Conservation (phyloP, 2,329 filamentous ascomycete species). For the Sclerotinia subarctica region DNA sequence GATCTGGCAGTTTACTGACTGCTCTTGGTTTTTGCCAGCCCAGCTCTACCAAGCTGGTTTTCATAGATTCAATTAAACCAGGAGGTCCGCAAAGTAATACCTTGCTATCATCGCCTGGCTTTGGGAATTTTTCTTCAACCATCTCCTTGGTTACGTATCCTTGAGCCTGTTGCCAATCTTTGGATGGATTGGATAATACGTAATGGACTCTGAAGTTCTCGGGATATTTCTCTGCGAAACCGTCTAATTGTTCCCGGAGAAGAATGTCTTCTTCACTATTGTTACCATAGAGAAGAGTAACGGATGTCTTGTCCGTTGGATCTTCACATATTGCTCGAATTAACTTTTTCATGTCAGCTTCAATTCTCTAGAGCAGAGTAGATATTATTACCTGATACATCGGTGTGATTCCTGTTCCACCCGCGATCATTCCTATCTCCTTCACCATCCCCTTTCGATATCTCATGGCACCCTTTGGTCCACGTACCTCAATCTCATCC, state of each 20-base stretch:
- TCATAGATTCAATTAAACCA: slow-evolving; percentile 56
- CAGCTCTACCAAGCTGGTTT: slow-evolving; percentile 48
- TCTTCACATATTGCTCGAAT: slow-evolving; percentile 63
- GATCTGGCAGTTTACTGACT: slow-evolving; percentile 51
- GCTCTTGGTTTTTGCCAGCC: slow-evolving; percentile 52
- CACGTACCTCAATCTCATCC: slow-evolving; percentile 51
- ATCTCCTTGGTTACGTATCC: slow-evolving; percentile 53
- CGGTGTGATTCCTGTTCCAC: slow-evolving; percentile 53
- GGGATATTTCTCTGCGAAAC: slow-evolving; percentile 49
- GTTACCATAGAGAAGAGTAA: slow-evolving; percentile 59
- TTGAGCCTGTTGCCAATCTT: slow-evolving; percentile 47
- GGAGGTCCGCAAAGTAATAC: slow-evolving; percentile 60
- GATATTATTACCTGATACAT: slow-evolving; percentile 46
- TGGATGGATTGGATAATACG: slow-evolving; percentile 48
- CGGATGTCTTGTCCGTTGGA: slow-evolving; percentile 52
- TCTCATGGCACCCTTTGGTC: slow-evolving; percentile 55
- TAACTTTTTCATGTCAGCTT: slow-evolving; percentile 41
- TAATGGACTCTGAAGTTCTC: slow-evolving; percentile 55
- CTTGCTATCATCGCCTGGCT: slow-evolving; percentile 47
- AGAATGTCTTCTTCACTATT: slow-evolving; percentile 58
- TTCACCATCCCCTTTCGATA: slow-evolving; percentile 46
- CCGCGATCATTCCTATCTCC: slow-evolving; percentile 54
- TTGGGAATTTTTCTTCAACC: slow-evolving; percentile 49
- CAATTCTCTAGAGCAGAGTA: neutral
- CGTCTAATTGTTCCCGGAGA: slow-evolving; percentile 53